phyloP scores from a whole-genome alignment of 805 yeast genomes.

The Candida sakaeoensis region DNA sequence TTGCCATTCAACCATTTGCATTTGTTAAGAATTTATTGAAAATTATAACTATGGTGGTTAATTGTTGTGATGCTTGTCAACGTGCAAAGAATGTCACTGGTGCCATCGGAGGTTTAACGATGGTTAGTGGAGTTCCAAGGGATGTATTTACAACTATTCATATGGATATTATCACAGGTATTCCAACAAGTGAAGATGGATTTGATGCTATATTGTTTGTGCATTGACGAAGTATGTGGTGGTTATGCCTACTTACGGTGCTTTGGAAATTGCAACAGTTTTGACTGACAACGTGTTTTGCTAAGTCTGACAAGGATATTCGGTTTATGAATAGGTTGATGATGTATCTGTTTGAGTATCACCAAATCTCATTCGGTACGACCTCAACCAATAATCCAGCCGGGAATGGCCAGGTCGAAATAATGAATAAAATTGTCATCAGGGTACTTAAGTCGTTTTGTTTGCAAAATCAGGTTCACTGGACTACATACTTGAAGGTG shows the following conservation, averaged over 20 bases:
- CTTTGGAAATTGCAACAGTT: neutral
- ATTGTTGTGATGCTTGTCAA: neutral
- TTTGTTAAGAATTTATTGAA: neutral
- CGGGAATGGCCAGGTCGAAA: constrained; percentile 6
- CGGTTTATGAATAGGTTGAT: neutral
- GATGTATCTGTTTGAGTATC: neutral
- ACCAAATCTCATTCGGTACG: constrained; percentile 1
- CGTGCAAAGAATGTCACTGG: neutral
- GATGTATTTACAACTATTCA: constrained; percentile 4
- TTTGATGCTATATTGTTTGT: constrained; percentile 14
- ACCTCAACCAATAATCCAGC: constrained; percentile 1
- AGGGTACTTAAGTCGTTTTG: neutral
- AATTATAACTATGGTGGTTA: neutral
- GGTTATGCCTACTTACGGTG: neutral
- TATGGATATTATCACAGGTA: constrained; percentile 14
- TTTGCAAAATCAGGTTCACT: too few relatives aligned
- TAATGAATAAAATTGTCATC: neutral
- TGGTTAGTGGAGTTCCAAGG: neutral
- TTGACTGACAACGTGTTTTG: neutral
- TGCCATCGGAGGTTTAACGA: neutral
- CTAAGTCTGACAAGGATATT: constrained; percentile 5
- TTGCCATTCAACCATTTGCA: constrained; percentile 1
- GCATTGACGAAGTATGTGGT: constrained; percentile 12
- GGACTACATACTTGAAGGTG: constrained; percentile 1
- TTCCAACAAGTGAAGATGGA: constrained; percentile 9